A percentile compares a stretch with the other conserved stretches of the same genome.
Evolutionary conservation across 768 basidiomycete species (phyloP).

Genomic region (Coprinellus micaceus): DNA sequence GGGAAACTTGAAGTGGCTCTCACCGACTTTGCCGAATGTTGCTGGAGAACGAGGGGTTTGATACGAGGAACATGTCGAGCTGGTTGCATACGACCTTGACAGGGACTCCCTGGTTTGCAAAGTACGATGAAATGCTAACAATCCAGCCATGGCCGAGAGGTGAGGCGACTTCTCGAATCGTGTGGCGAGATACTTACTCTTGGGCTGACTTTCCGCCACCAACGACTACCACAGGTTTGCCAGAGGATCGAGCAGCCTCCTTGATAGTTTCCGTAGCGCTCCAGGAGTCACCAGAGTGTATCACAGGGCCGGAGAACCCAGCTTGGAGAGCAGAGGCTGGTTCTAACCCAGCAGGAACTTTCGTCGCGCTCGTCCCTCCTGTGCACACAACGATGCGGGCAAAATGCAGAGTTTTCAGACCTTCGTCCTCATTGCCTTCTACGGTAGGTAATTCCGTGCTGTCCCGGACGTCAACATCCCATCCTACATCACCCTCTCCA

Average conservation of each 20-base stretch:
- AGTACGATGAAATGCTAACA: constrained; percentile 47
- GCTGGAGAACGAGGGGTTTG: constrained; percentile 43
- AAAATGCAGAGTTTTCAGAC: constrained; percentile 36
- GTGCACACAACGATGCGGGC: constrained; percentile 56
- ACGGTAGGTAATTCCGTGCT: not conserved
- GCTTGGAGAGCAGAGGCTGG: constrained; percentile 31
- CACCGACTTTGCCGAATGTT: constrained; percentile 61
- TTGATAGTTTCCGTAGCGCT: constrained; percentile 38
- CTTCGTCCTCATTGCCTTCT: constrained; percentile 20
- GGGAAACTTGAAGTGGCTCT: too few species aligned
- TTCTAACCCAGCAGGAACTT: constrained; percentile 41
- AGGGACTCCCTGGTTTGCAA: constrained; percentile 45
- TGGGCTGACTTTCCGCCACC: constrained; percentile 69
- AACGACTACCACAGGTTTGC: constrained; percentile 40
- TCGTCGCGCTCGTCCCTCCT: constrained; percentile 58
- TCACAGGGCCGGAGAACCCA: constrained; percentile 42
- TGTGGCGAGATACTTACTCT: constrained; percentile 34
- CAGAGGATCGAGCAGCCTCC: not conserved
- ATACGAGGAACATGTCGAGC: constrained; percentile 49
- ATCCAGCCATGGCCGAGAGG: not conserved
- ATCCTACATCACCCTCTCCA: constrained; percentile 23
- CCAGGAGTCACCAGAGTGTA: constrained; percentile 52
- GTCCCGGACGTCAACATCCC: constrained; percentile 44
- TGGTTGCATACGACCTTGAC: constrained; percentile 51
- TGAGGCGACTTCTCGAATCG: not conserved